A percentile compares a stretch with the other conserved stretches of the same genome.
Evolutionary conservation across 2,329 filamentous ascomycete genomes (phyloP).

Genomic region (Penicillium glabrum): DNA sequence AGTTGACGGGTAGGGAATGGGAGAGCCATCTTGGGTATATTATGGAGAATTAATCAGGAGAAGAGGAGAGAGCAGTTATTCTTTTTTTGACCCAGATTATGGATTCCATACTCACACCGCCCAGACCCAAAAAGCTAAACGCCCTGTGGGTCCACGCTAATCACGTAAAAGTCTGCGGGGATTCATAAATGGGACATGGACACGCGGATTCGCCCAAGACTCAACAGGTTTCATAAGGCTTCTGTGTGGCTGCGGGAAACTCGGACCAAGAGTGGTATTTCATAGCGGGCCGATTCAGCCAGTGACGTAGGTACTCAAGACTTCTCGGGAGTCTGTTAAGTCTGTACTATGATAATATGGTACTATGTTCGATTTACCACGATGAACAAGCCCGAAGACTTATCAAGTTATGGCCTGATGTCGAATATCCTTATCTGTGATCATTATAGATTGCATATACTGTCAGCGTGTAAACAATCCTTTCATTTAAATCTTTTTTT

Average conservation of each 20-base stretch:
- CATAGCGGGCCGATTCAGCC: neutral
- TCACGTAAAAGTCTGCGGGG: neutral
- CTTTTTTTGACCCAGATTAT: neutral
- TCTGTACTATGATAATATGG: too few relatives aligned
- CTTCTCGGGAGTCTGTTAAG: too few relatives aligned
- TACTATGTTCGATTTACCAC: too few relatives aligned
- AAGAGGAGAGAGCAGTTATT: neutral
- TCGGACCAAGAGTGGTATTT: neutral
- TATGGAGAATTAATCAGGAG: neutral
- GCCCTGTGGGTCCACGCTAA: neutral
- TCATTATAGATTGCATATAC: neutral
- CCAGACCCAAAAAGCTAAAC: neutral
- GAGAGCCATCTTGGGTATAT: slow-evolving; percentile 24
- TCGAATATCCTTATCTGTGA: too few relatives aligned
- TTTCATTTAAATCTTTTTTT: too few relatives aligned
- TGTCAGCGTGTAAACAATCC: too few relatives aligned
- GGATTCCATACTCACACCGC: neutral
- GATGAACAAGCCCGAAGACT: too few relatives aligned
- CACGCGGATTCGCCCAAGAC: neutral
- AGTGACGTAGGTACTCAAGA: neutral
- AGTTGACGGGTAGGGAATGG: slow-evolving; percentile 60
- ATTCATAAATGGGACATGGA: neutral
- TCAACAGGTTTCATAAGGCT: neutral
- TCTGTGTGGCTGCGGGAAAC: neutral
- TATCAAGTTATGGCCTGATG: too few relatives aligned